A percentile compares a stretch with the other conserved stretches of the same genome.
Evolutionary conservation across 805 yeast species (phyloP).

Genomic region (Hanseniaspora thailandica): DNA sequence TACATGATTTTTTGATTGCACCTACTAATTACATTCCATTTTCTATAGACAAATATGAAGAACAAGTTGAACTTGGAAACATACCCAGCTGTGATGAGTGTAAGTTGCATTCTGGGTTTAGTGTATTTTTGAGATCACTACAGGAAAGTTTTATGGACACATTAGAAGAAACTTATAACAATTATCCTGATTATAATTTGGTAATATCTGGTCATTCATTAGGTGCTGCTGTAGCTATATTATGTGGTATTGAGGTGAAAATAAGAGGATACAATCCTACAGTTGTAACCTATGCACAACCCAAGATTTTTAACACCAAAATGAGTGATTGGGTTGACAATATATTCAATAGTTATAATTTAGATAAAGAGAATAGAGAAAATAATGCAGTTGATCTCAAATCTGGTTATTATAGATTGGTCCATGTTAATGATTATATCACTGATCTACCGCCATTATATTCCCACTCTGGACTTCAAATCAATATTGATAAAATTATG

Average conservation of each 20-base stretch:
- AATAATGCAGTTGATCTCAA: constrained; percentile 23
- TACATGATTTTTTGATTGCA: constrained; percentile 41
- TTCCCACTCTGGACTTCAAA: constrained; percentile 42
- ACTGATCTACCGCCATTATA: constrained; percentile 48
- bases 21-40: constrained; percentile 41
- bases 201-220: constrained; percentile 62
- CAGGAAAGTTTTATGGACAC: constrained; percentile 30
- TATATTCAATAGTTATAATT: constrained; percentile 33
- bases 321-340: constrained; percentile 44
- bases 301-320: constrained; percentile 47
- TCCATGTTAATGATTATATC: constrained; percentile 47
- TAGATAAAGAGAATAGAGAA: constrained; percentile 22
- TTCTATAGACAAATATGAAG: constrained; percentile 22
- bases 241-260: constrained; percentile 52
- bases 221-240: constrained; percentile 58
- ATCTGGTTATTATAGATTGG: constrained; percentile 42
- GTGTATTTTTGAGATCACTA: constrained; percentile 35
- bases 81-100: constrained; percentile 38
- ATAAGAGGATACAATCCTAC: constrained; percentile 43
- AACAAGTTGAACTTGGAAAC: constrained; percentile 20
- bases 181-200: constrained; percentile 39
- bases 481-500: constrained; percentile 33
- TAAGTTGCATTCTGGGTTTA: constrained; percentile 55
- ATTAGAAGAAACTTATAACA: constrained; percentile 28
- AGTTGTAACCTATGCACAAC: constrained; percentile 51